Base-by-base conservation (phyloP, 2,329 filamentous ascomycete species). In the Neurospora sp. region DNA sequence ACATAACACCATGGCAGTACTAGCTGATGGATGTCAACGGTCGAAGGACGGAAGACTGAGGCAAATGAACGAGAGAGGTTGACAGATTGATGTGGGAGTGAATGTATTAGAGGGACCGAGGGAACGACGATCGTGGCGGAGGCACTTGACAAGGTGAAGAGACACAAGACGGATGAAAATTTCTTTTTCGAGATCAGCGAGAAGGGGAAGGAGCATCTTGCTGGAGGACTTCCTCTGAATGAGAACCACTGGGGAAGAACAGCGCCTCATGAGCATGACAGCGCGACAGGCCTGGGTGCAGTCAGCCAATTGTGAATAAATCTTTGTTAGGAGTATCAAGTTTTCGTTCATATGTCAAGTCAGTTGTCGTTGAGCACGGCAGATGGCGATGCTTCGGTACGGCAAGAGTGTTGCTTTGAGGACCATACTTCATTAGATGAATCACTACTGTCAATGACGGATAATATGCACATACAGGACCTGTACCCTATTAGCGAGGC, bases 401-500 rank as follows among this genome's bases (percentile, higher is more conserved):
- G 2, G 28, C 15, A n/a, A 10, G 6, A 10, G 52, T 62, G 8
- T 1, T 33, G 52, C 12, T 17, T 62, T 62, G 6, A 3, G 3
- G 4, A 1, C 3, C 6, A 33, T 4, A 2, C 5, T 15, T 1
- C 1, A 2, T 33, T 33, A 8, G 12, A 17, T 28, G 12, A 33
- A 62, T 57, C 5, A 4, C 0, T 8, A 5, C 0, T 0, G 4
- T 5, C n/a, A 12, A 46, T 11, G 6, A 6, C 3, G 0, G 5
- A 12, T 0, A 2, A 0, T 57, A 57, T 28, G 12, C 23, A 28
- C 2, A 8, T 28, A 62, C 0, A 4, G 12, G 8, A 46, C n/a
- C 1, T 1, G 40, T 40, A 72, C 71, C 52, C 23, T 40, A 6
- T 2, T 74, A 74, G 1, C 67, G 71, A 57, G 46, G 69, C 66